Conservation (phyloP, 495 filamentous ascomycete genomes). For the Durotheca rogersii region DNA sequence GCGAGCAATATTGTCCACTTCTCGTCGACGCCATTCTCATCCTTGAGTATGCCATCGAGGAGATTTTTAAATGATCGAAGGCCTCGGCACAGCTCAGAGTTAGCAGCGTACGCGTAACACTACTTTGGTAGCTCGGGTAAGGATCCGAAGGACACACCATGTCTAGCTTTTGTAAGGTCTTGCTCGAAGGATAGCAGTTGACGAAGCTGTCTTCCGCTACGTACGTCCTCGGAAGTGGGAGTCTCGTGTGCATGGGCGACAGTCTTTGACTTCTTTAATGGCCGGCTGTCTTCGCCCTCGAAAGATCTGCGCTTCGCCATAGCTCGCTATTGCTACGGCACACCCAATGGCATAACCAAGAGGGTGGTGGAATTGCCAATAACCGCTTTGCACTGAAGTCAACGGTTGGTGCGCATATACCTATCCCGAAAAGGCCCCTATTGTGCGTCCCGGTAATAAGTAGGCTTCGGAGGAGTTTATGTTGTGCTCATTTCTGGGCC, state of each 20-base stretch:
- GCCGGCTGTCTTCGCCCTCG: constrained; percentile 33
- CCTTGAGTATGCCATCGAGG: constrained; percentile 62
- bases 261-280: constrained; percentile 37
- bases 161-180: constrained; percentile 58
- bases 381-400: not conserved
- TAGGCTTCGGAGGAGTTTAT: not conserved
- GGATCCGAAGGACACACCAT: constrained; percentile 68
- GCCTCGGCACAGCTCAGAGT: constrained; percentile 44
- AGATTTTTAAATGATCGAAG: constrained; percentile 76
- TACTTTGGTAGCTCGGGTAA: too few species aligned
- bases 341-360: constrained; percentile 26
- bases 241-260: constrained; percentile 46
- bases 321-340: constrained; percentile 1
- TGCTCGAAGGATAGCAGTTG: constrained; percentile 67
- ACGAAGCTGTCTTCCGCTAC: constrained; percentile 59
- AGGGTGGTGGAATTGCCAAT: not conserved
- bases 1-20: constrained; percentile 65
- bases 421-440: too few species aligned
- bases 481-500: not conserved
- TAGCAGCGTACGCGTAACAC: too few species aligned
- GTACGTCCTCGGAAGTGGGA: constrained; percentile 56
- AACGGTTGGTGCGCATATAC: too few species aligned
- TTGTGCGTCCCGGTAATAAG: not conserved
- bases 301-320: constrained; percentile 47
- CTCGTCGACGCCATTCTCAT: constrained; percentile 47